Evolutionary conservation across 139 green algal species (phyloP).

Genomic region (Eudorina sp.): DNA sequence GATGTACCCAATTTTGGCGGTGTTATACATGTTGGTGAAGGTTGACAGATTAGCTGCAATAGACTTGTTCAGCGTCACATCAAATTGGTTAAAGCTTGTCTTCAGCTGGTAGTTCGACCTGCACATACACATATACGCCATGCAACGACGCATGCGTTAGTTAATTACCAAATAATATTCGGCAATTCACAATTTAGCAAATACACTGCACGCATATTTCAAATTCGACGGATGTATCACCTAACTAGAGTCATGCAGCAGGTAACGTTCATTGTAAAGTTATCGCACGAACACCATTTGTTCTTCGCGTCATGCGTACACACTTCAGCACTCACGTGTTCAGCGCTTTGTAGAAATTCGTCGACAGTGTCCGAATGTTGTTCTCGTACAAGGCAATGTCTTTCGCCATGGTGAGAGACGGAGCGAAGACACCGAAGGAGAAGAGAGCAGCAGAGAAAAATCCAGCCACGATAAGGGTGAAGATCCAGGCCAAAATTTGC

Average conservation of each 20-base stretch:
- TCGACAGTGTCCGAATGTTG: not conserved
- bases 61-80: not conserved
- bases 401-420: slow-evolving; percentile 32
- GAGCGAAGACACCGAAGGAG: slow-evolving; percentile 29
- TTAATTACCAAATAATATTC: not conserved
- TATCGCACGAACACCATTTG: too few relatives aligned
- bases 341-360: not conserved
- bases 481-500: slow-evolving; percentile 54
- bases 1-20: slow-evolving; percentile 10
- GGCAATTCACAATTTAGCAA: too few relatives aligned
- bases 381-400: slow-evolving; percentile 27
- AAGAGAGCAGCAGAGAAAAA: slow-evolving; percentile 50
- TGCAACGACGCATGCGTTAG: not conserved
- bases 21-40: slow-evolving; percentile 1
- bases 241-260: too few relatives aligned
- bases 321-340: not conserved
- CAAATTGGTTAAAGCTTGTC: not conserved
- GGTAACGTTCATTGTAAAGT: too few relatives aligned
- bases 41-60: not conserved
- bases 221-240: too few relatives aligned
- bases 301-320: too few relatives aligned
- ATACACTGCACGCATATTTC: too few relatives aligned
- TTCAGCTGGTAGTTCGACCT: not conserved
- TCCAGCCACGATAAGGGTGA: slow-evolving; percentile 50
- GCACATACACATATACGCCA: not conserved